Percentiles rank a stretch among this genome's conserved stretches.
phyloP scores from a whole-genome alignment of 371 early-diverging fungal species.

The Mortierella polycephala region DNA sequence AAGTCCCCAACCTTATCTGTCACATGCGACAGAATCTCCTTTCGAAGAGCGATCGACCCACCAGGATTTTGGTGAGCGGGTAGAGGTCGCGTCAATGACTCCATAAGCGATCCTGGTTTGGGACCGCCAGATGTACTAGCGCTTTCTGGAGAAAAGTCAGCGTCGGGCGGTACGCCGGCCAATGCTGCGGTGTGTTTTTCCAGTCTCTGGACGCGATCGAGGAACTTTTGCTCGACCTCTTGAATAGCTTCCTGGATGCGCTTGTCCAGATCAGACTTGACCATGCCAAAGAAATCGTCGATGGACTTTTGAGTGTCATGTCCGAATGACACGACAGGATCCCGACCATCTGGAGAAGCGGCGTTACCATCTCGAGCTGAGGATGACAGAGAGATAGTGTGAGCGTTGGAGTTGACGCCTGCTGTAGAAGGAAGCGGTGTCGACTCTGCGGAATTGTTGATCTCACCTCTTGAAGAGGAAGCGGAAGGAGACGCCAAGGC shows the following conservation, averaged over 20 bases:
- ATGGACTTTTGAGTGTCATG: slow-evolving; percentile 54
- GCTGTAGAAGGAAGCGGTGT: slow-evolving; percentile 31
- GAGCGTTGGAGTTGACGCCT: not conserved
- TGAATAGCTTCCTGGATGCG: slow-evolving; percentile 54
- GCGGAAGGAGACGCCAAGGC: slow-evolving; percentile 26
- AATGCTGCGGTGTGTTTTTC: slow-evolving; percentile 39
- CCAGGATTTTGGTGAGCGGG: slow-evolving; percentile 44
- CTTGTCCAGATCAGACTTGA: slow-evolving; percentile 50
- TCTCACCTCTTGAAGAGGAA: not conserved
- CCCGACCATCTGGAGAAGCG: not conserved
- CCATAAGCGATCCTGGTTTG: slow-evolving; percentile 42
- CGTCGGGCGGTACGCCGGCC: slow-evolving; percentile 16
- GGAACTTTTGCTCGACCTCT: slow-evolving; percentile 53
- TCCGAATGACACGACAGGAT: slow-evolving; percentile 29
- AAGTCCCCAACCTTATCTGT: slow-evolving; percentile 53
- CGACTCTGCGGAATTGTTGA: slow-evolving; percentile 23
- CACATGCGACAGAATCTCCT: slow-evolving; percentile 50
- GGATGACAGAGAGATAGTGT: slow-evolving; percentile 1
- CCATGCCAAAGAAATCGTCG: slow-evolving; percentile 53
- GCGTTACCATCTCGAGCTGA: not conserved
- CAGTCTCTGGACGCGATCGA: slow-evolving; percentile 44
- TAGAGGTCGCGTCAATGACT: slow-evolving; percentile 32
- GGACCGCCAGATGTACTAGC: not conserved
- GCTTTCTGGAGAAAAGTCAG: not conserved
- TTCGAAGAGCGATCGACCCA: slow-evolving; percentile 45